phyloP scores from a whole-genome alignment of 2,329 filamentous ascomycete genomes.

The Fusarium irregulare region DNA sequence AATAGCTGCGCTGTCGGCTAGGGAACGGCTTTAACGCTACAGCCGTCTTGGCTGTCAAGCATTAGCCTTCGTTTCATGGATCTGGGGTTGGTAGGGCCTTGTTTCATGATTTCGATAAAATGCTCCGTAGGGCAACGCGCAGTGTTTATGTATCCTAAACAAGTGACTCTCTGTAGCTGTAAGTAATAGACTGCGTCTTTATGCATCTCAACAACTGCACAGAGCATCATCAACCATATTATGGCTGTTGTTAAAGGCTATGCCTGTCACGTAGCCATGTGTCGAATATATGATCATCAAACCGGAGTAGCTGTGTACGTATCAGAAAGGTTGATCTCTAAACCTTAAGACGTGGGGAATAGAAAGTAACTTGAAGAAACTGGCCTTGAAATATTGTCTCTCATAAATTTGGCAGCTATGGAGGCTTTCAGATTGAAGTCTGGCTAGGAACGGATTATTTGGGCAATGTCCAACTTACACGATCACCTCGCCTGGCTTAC shows the following conservation, averaged over 20 bases:
- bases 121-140: not conserved
- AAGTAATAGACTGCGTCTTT: not conserved
- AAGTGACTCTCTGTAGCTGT: not conserved
- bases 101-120: constrained; percentile 4
- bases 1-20: constrained; percentile 32
- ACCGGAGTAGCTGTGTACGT: not conserved
- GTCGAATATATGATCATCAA: not conserved
- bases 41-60: constrained; percentile 1
- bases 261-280: not conserved
- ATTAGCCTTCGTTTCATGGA: constrained; percentile 4
- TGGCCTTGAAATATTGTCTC: not conserved
- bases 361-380: not conserved
- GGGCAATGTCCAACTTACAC: not conserved
- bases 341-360: not conserved
- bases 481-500: not conserved
- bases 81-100: constrained; percentile 6
- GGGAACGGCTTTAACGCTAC: constrained; percentile 33
- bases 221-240: not conserved
- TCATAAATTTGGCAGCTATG: not conserved
- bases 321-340: not conserved
- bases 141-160: not conserved
- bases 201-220: not conserved
- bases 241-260: not conserved
- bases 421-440: not conserved
- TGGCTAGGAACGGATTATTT: not conserved